phyloP scores from a whole-genome alignment of 257 asterid genomes.

The Verbena officinalis region DNA sequence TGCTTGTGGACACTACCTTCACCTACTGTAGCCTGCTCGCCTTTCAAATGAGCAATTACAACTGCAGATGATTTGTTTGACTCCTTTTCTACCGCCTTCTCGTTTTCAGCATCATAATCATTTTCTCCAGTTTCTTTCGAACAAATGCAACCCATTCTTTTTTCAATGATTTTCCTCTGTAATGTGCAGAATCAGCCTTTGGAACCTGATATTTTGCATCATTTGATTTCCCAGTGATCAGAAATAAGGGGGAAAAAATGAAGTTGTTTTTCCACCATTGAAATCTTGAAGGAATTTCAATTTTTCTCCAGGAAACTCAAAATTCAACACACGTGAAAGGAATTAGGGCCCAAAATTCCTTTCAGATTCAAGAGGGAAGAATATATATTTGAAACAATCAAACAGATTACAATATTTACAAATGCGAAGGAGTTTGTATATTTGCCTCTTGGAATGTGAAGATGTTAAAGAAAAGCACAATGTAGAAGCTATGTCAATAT shows the following conservation, averaged over 20 bases:
- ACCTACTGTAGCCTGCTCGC: conserved; percentile 43
- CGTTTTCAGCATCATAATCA: conserved; percentile 45
- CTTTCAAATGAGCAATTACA: conserved; percentile 53
- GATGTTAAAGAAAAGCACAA: too few relatives aligned
- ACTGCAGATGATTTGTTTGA: conserved; percentile 40
- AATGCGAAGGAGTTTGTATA: too few relatives aligned
- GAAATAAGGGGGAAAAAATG: too few relatives aligned
- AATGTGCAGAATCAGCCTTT: not conserved
- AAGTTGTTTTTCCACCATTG: too few relatives aligned
- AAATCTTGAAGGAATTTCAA: not conserved
- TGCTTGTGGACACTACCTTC: conserved; percentile 19
- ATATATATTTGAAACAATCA: conserved; percentile 17
- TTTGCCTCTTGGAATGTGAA: too few relatives aligned
- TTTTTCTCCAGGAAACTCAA: conserved; percentile 9
- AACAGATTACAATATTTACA: conserved; percentile 14
- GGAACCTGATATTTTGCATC: not conserved
- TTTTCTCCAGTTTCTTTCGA: conserved; percentile 59
- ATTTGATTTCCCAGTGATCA: too few relatives aligned
- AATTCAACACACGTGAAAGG: not conserved
- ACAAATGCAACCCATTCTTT: conserved; percentile 83
- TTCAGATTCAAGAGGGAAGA: not conserved
- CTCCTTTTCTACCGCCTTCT: conserved; percentile 41
- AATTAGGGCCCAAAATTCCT: not conserved
- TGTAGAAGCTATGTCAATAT: conserved; percentile 40
- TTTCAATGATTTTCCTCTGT: too few relatives aligned